Conservation (phyloP, 192 early-diverging fungal species). For the Linderina pennispora region DNA sequence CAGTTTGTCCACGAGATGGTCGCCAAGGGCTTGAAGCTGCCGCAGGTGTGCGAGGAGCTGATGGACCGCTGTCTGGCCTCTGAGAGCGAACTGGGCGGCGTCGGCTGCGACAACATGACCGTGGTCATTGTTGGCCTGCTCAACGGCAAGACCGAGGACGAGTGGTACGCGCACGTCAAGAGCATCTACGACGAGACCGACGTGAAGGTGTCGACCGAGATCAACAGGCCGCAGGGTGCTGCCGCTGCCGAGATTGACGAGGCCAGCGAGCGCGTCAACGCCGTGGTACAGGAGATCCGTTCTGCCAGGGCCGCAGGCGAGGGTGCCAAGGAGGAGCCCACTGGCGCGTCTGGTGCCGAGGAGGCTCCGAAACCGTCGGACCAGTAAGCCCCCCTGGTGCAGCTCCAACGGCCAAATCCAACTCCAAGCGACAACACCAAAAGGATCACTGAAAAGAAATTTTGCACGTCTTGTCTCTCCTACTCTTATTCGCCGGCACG, state of each 20-base stretch:
- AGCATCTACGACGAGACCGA: slow-evolving; percentile 33
- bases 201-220: slow-evolving; percentile 36
- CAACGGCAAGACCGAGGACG: slow-evolving; percentile 64
- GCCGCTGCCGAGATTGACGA: not conserved
- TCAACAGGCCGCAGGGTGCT: slow-evolving; percentile 13
- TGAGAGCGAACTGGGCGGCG: slow-evolving; percentile 79
- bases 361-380: not conserved
- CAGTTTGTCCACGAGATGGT: slow-evolving; percentile 77
- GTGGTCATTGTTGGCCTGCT: slow-evolving; percentile 86
- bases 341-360: slow-evolving; percentile 5
- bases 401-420: too few relatives aligned
- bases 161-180: slow-evolving; percentile 65
- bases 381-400: too few relatives aligned
- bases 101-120: slow-evolving; percentile 99
- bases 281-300: slow-evolving; percentile 25
- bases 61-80: slow-evolving; percentile 91
- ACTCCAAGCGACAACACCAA: too few relatives aligned
- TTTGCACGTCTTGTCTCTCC: too few relatives aligned
- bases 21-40: slow-evolving; percentile 53
- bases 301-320: slow-evolving; percentile 10
- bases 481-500: too few relatives aligned
- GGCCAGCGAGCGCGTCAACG: slow-evolving; percentile 18
- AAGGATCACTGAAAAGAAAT: too few relatives aligned
- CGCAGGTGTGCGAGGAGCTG: slow-evolving; percentile 74
- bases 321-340: slow-evolving; percentile 6